Evolutionary conservation across 1,139 yeast species (phyloP).

Genomic region (Pichia sp.): DNA sequence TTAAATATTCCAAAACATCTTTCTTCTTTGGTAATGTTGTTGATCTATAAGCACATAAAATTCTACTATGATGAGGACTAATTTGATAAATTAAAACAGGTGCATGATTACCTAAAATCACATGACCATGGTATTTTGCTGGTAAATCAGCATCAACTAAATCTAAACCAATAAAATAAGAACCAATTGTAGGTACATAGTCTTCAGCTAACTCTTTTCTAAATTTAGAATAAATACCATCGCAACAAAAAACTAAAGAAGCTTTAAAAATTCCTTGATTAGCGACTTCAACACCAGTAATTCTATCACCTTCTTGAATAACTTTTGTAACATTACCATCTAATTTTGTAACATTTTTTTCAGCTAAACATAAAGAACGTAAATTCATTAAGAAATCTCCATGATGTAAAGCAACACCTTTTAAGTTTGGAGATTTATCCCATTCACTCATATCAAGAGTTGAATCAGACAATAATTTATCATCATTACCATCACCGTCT

Average conservation of each 20-base stretch:
- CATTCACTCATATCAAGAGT: constrained; percentile 45
- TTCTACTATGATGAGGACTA: constrained; percentile 75
- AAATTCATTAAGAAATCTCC: constrained; percentile 80
- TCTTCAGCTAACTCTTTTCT: constrained; percentile 61
- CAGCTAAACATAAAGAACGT: constrained; percentile 61
- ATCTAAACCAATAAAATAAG: constrained; percentile 83
- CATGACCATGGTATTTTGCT: constrained; percentile 77
- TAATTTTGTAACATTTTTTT: constrained; percentile 65
- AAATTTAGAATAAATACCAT: constrained; percentile 92
- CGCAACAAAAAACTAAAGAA: constrained; percentile 72
- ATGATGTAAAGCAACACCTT: constrained; percentile 85
- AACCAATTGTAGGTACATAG: constrained; percentile 56
- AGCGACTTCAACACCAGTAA: constrained; percentile 59
- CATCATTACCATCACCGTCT: constrained; percentile 42
- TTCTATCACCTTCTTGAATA: constrained; percentile 46
- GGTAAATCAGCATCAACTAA: constrained; percentile 70
- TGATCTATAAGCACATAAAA: constrained; percentile 82
- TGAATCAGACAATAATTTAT: constrained; percentile 42
- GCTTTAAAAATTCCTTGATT: constrained; percentile 42
- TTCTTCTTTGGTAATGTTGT: constrained; percentile 63
- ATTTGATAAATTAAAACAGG: constrained; percentile 88
- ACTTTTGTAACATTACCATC: constrained; percentile 77
- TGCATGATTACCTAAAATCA: constrained; percentile 76
- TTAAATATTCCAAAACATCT: constrained; percentile 55
- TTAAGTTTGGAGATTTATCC: constrained; percentile 56